phyloP scores from a whole-genome alignment of 352 stramenopile genomes.

The Globisporangium barbulae region DNA sequence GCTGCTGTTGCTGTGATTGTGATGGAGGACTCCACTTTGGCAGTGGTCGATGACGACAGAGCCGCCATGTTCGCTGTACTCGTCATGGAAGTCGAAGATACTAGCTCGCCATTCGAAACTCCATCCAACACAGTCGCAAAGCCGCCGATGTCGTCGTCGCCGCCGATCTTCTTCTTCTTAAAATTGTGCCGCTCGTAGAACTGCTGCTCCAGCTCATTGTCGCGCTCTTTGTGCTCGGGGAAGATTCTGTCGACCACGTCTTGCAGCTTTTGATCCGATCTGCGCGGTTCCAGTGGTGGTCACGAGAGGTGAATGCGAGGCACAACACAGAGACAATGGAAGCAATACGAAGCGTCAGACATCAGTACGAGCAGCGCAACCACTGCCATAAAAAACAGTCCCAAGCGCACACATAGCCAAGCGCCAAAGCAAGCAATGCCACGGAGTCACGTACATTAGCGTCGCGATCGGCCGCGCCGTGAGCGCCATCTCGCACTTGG shows the following conservation, averaged over 20 bases:
- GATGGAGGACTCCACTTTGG: not conserved
- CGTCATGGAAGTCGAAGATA: constrained; percentile 5
- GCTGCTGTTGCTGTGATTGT: not conserved
- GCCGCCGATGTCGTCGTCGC: not conserved
- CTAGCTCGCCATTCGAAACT: not conserved
- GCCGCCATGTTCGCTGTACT: not conserved
- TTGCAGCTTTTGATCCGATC: constrained; percentile 71
- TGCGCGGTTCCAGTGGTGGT: constrained; percentile 9
- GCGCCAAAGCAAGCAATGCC: not conserved
- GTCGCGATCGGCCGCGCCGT: constrained; percentile 54
- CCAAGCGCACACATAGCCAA: not conserved
- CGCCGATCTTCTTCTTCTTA: constrained; percentile 18
- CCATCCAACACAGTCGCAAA: not conserved
- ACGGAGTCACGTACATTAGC: constrained; percentile 43
- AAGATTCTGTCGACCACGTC: constrained; percentile 77
- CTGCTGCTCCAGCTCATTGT: constrained; percentile 41
- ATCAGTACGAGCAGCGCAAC: not conserved
- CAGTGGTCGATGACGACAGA: not conserved
- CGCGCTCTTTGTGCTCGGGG: constrained; percentile 51
- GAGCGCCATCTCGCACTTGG: constrained; percentile 55
- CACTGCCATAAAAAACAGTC: not conserved
- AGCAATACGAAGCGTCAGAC: not conserved
- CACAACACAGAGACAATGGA: not conserved
- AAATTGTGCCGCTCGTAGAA: constrained; percentile 70
- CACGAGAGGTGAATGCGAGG: not conserved